These are phyloP conservation scores for Bryoerythrophyllum caledonicum DNA, from an alignment of 225 moss, liverwort and hornwort species.

Conservation along the genomic window DNA sequence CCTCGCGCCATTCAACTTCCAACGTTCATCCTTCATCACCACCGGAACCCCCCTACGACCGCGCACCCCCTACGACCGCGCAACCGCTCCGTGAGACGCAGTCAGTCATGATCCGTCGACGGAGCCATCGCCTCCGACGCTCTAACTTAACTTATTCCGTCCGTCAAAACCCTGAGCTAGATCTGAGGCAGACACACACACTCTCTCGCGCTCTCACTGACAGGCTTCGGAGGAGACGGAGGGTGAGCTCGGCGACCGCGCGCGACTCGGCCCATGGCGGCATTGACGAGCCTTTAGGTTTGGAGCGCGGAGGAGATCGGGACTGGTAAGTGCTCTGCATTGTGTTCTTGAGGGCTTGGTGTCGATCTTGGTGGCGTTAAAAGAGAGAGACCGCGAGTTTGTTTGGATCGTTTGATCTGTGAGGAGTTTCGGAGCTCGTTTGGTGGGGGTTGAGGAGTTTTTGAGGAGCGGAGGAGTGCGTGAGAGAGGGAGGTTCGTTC, in stretches of 20 bases:
- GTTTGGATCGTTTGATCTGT: slow-evolving; percentile 27
- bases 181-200: slow-evolving; percentile 19
- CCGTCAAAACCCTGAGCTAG: slow-evolving; percentile 18
- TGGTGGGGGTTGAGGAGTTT: not conserved
- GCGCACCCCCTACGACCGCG: not conserved
- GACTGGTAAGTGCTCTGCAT: slow-evolving; percentile 32
- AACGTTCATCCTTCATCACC: slow-evolving; percentile 27
- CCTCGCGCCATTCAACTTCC: slow-evolving; percentile 28
- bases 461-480: not conserved
- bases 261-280: not conserved
- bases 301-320: slow-evolving; percentile 17
- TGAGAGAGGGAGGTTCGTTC: not conserved
- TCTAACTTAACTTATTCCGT: not conserved
- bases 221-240: too few relatives aligned
- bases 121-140: too few relatives aligned
- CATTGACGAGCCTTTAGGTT: slow-evolving; percentile 7
- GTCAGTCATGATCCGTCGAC: too few relatives aligned
- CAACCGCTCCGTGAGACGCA: too few relatives aligned
- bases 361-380: slow-evolving; percentile 25
- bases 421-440: not conserved
- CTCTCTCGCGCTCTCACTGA: too few relatives aligned
- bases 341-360: not conserved
- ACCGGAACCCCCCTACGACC: slow-evolving; percentile 26
- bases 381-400: not conserved
- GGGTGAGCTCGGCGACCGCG: too few relatives aligned